Evolutionary conservation across 352 stramenopile genomes (phyloP), one percentile per base, ranked within the genome.

Genomic region (Globisporangium cylindrosporum): DNA sequence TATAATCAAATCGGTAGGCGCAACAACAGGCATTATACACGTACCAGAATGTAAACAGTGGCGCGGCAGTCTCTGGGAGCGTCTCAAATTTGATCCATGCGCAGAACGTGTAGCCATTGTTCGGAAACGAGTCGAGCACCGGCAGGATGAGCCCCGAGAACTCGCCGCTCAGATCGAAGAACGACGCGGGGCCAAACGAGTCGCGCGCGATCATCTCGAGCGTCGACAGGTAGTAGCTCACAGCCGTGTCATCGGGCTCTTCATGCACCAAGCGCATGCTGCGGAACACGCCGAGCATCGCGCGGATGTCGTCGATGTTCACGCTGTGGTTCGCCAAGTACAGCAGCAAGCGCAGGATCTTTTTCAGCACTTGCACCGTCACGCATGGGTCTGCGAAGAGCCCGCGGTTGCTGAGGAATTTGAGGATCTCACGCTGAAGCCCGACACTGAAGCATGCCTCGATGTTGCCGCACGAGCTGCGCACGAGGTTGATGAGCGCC

Each of bases 141-240:
- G 85, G 84, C 59, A 95, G 66, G 1, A 92, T 65, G 1, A 95
- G 73, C 0, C 87, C 87, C 20, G 87, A 95, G 48, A 81, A 90
- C 46, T 93, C 82, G 59, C 86, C 87, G 43, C 83, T 93, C 2
- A 95, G 71, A 51, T 95, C 87, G 55, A 95, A 92, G 68, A 92
- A 95, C n/a, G 82, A 91, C 25, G 83, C 80, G 7, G 87, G 87
- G 0, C 87, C 87, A 43, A 93, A 91, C 67, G 86, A 92, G 58
- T 93, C 86, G 32, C 87, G 80, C 41, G 87, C 87, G 59, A 95
- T 93, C 84, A 95, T 92, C 73, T 95, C 87, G 59, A 95, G 76
- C 41, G 87, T 92, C 22, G 87, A 84, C 59, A 95, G 67, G 53
- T 92, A 95, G 51, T 86, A 91, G 61, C 85, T 90, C 63, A 95